Conservation (phyloP, 176 grass and related monocot species). For the Themeda triandra region DNA sequence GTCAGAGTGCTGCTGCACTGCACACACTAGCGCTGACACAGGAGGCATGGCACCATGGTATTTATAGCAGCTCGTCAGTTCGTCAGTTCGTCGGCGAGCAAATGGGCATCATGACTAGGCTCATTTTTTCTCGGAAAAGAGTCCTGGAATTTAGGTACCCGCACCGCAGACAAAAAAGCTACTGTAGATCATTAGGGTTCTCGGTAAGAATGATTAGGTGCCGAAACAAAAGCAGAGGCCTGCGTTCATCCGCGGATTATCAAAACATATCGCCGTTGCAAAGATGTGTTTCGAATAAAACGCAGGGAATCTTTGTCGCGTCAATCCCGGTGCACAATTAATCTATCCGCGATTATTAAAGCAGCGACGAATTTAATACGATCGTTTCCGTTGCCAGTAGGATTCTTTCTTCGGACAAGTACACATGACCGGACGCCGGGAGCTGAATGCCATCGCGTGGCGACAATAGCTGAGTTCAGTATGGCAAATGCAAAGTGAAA, state of each 20-base stretch:
- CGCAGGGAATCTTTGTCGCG: constrained; percentile 12
- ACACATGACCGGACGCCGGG: neutral
- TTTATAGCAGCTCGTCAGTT: constrained; percentile 20
- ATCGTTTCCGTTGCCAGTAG: neutral
- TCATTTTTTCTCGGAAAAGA: constrained; percentile 20
- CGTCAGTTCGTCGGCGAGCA: neutral
- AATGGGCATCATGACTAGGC: neutral
- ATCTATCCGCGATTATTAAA: neutral
- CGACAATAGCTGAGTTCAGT: neutral
- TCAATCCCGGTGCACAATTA: neutral
- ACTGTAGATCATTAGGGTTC: neutral
- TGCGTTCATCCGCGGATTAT: constrained; percentile 14
- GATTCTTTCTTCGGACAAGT: constrained; percentile 3
- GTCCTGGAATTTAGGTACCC: constrained; percentile 14
- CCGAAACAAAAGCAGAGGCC: constrained; percentile 54
- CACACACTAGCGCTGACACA: neutral
- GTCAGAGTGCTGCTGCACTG: neutral
- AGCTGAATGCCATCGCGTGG: neutral
- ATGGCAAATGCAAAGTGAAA: neutral
- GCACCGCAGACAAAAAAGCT: constrained; percentile 9
- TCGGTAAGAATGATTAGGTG: constrained; percentile 24
- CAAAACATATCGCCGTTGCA: constrained; percentile 24
- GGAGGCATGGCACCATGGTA: neutral
- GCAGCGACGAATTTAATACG: neutral
- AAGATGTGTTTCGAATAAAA: constrained; percentile 5